Conservation (phyloP, 495 filamentous ascomycete species). For the Rostrohypoxylon terebratum region DNA sequence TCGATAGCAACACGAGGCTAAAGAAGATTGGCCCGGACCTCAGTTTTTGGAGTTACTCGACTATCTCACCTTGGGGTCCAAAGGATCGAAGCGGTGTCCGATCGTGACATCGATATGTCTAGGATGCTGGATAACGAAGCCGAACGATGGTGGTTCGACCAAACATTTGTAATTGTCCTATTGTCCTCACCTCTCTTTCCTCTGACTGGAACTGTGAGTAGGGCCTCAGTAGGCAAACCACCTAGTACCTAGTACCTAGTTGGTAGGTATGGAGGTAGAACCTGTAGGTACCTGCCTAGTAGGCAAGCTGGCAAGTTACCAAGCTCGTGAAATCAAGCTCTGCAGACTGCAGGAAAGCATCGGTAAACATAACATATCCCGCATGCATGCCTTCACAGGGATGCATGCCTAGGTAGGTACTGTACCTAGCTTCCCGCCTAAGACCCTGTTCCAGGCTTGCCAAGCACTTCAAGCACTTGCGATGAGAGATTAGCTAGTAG, state of each 20-base stretch:
- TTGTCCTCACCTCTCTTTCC: slow-evolving; percentile 7
- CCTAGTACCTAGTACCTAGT: background rate
- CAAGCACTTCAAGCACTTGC: slow-evolving; percentile 28
- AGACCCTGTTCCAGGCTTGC: slow-evolving; percentile 28
- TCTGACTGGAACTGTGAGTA: background rate
- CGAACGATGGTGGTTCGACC: slow-evolving; percentile 39
- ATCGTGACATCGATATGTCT: slow-evolving; percentile 11
- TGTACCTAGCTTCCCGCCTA: slow-evolving; percentile 20
- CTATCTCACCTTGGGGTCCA: slow-evolving; percentile 46
- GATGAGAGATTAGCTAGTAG: slow-evolving; percentile 11
- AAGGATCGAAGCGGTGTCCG: slow-evolving; percentile 35
- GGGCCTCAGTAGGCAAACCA: background rate
- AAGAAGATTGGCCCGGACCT: slow-evolving; percentile 40
- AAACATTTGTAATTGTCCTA: slow-evolving; percentile 7
- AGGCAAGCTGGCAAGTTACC: background rate
- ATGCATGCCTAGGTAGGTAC: too few relatives aligned
- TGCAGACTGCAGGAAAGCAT: slow-evolving; percentile 24
- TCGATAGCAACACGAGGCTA: slow-evolving; percentile 42
- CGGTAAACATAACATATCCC: slow-evolving; percentile 23
- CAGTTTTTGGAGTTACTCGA: slow-evolving; percentile 27
- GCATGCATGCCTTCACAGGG: slow-evolving; percentile 22
- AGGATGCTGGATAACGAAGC: slow-evolving; percentile 4
- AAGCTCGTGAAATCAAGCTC: slow-evolving; percentile 20
- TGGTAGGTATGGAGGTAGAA: background rate
- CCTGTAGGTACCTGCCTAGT: too few relatives aligned